Base-by-base conservation (phyloP, 2,329 filamentous ascomycete species). In the Fusarium poae region DNA sequence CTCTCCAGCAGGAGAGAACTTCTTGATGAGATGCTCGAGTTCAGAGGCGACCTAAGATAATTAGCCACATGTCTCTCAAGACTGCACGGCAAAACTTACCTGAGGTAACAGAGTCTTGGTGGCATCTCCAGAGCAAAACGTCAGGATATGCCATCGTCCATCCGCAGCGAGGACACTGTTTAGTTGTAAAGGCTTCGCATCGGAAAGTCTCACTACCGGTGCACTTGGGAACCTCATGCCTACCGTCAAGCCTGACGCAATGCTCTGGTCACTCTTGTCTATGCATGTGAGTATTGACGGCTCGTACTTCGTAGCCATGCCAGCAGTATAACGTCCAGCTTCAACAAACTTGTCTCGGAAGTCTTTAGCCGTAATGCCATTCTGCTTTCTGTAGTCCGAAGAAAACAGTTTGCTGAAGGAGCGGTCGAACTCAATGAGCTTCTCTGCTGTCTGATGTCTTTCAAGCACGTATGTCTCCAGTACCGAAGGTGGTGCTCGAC, bases 391-490 rank as follows among this genome's bases (percentile, higher is more conserved):
- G 1, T 74, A 60, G 2, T 67, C 65, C 0, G 65, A 60, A 0
- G 70, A 71, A 27, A 75, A 75, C 4, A 75, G 20, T 4, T 63
- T 62, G 2, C 70, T 68, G 15, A 69, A 74, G 0, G 65, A 81
- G 6, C 78, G 75, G 58, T 84, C 82, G 35, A 83, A 83, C n/a
- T 80, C 75, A 50, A 84, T 82, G 0, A 84, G 77, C 8, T 82
- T 78, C 37, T 79, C 73, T 1, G 82, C 82, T 4, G 83, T 79
- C 16, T 82, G 79, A 34, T 72, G 85, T 77, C 86, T 79, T 64
- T 89, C 86, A 11, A 76, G 57, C 27, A 84, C 81, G 59, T 88
- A 88, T 0, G 84, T 86, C 3, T 79, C 68, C 0, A 89, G 77
- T 1, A 70, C 53, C 0, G 44, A 43, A 2, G 54, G 21, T 0